phyloP scores from a whole-genome alignment of 2,329 filamentous ascomycete genomes.

The Penicillium sp. region DNA sequence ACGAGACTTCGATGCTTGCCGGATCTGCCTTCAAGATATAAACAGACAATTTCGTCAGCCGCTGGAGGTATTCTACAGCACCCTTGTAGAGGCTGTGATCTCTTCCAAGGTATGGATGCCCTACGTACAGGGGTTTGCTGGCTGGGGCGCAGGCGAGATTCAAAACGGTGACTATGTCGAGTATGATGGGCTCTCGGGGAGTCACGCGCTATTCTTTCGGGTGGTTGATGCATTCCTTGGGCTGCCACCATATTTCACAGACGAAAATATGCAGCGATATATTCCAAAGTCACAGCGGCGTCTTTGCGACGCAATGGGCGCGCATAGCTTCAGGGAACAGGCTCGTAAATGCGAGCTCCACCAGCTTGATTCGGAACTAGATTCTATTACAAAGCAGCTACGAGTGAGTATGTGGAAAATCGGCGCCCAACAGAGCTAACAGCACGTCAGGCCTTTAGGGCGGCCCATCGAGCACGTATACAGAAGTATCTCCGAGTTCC shows the following conservation, averaged over 20 bases:
- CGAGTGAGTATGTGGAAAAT: too few relatives aligned
- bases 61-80: not conserved
- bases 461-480: not conserved
- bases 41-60: not conserved
- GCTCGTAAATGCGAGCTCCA: not conserved
- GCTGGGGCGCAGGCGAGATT: not conserved
- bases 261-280: not conserved
- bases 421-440: too few relatives aligned
- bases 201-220: not conserved
- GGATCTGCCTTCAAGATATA: not conserved
- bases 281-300: not conserved
- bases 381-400: too few relatives aligned
- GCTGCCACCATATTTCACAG: not conserved
- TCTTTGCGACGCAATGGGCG: not conserved
- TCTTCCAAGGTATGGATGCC: not conserved
- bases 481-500: not conserved
- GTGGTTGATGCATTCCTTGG: not conserved
- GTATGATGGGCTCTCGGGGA: not conserved
- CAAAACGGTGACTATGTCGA: not conserved
- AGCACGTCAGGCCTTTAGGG: too few relatives aligned
- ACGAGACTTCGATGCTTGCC: not conserved
- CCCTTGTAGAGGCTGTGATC: not conserved
- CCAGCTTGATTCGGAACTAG: too few relatives aligned
- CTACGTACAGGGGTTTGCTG: not conserved
- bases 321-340: not conserved